Percentiles rank a stretch among this genome's conserved stretches.
Conservation (phyloP, 2,329 filamentous ascomycete genomes). For the Aspergillus sp. region DNA sequence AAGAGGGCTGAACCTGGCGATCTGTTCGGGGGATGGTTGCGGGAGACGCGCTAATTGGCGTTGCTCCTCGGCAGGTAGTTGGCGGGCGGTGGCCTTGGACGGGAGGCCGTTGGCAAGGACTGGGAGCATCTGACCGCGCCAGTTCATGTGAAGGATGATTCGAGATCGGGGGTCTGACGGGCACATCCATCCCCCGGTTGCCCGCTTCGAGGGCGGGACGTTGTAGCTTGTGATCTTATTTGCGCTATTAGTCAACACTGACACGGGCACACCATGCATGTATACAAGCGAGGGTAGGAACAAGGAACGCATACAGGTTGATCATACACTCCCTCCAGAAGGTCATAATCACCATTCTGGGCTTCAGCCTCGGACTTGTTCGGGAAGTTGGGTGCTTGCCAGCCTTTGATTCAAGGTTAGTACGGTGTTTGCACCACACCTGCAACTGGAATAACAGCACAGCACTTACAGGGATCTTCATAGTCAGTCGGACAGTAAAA, state of each 20-base stretch:
- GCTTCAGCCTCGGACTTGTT: not conserved
- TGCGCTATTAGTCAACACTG: not conserved
- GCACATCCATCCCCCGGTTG: constrained; percentile 25
- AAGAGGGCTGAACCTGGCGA: constrained; percentile 22
- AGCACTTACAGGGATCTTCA: constrained; percentile 28
- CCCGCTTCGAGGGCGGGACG: constrained; percentile 7
- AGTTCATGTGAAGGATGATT: constrained; percentile 50
- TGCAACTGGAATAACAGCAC: too few species aligned
- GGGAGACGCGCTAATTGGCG: not conserved
- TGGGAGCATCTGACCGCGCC: constrained; percentile 43
- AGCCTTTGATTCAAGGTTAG: not conserved
- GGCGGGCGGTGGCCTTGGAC: too few species aligned
- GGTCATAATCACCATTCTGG: not conserved
- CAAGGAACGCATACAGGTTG: not conserved
- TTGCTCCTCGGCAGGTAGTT: not conserved
- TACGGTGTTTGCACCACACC: too few species aligned
- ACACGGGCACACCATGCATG: too few species aligned
- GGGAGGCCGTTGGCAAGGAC: constrained; percentile 29
- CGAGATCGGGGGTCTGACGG: constrained; percentile 41
- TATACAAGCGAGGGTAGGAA: not conserved
- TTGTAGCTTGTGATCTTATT: constrained; percentile 28
- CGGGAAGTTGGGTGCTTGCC: constrained; percentile 15
- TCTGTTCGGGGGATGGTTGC: not conserved
- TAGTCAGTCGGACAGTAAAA: constrained; percentile 54
- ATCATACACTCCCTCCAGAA: not conserved